Conservation (phyloP, 164 flowering plant species). For the Sextonia rubra region DNA sequence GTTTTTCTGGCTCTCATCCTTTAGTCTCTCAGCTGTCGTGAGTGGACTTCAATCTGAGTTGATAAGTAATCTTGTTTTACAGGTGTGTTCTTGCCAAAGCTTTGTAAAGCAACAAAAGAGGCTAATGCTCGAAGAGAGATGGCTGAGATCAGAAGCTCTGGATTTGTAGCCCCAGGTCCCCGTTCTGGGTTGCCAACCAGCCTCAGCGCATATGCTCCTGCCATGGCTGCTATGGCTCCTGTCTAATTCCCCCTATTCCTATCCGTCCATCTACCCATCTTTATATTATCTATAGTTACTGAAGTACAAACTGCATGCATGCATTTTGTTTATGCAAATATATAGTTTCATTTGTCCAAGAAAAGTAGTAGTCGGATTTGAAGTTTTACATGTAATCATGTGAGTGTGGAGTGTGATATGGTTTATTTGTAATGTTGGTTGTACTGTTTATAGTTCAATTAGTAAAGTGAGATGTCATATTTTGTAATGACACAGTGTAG, state of each 20-base stretch:
- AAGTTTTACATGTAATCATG: no score
- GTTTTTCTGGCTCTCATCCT: no score
- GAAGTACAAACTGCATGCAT: no score
- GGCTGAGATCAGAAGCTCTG: slow-evolving; percentile 63
- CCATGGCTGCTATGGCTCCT: background rate
- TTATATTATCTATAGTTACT: no score
- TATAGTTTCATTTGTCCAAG: no score
- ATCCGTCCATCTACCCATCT: background rate
- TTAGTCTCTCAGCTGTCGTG: no score
- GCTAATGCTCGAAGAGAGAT: slow-evolving; percentile 35
- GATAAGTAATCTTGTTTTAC: background rate
- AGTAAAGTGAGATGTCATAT: no score
- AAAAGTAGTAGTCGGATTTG: background rate
- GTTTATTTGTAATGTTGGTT: no score
- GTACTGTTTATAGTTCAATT: no score
- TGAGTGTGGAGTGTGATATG: background rate
- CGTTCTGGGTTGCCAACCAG: background rate
- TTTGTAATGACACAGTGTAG: no score
- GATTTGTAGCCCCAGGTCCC: slow-evolving; percentile 44
- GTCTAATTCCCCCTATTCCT: background rate
- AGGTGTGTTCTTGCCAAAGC: slow-evolving; percentile 63
- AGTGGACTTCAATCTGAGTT: no score
- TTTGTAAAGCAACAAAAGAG: slow-evolving; percentile 38
- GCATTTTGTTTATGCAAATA: no score
- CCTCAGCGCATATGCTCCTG: background rate